Percentiles rank a stretch among this genome's conserved stretches.
phyloP scores from a whole-genome alignment of 805 yeast species.

The Hanseniaspora thailandica region DNA sequence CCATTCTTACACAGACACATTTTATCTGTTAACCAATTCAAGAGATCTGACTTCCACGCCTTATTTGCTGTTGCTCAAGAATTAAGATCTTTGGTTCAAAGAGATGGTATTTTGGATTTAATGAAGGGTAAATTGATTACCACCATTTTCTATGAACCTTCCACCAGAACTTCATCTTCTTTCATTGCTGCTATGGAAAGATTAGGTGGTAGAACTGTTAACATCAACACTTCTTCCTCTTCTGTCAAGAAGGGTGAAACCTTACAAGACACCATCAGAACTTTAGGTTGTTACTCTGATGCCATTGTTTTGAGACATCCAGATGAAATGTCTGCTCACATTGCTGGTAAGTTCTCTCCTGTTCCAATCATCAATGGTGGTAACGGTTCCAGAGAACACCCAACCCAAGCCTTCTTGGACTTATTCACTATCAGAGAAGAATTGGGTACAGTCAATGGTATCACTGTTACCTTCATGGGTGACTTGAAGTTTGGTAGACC shows the following conservation, averaged over 20 bases:
- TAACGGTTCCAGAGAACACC: conserved; percentile 95
- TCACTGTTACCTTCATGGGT: conserved; percentile 97
- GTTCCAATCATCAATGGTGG: conserved; percentile 97
- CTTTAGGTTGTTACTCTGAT: conserved; percentile 90
- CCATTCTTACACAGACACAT: conserved; percentile 84
- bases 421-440: conserved; percentile 97
- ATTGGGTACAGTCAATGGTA: conserved; percentile 94
- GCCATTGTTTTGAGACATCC: conserved; percentile 97
- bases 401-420: conserved; percentile 96
- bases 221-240: conserved; percentile 75
- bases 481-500: conserved; percentile 97
- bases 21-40: conserved; percentile 75
- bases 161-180: conserved; percentile 91
- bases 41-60: conserved; percentile 80
- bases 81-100: conserved; percentile 90
- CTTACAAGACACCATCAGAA: conserved; percentile 88
- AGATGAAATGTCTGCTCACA: conserved; percentile 75
- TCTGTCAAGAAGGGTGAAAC: conserved; percentile 98
- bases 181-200: conserved; percentile 99
- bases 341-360: conserved; percentile 93
- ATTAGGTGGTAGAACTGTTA: conserved; percentile 92
- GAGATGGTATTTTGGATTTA: conserved; percentile 86
- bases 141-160: conserved; percentile 95
- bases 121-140: conserved; percentile 83
- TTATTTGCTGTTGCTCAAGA: conserved; percentile 96